A percentile compares a stretch with the other conserved stretches of the same genome.
Evolutionary conservation across 768 basidiomycete species (phyloP).

Genomic region (Scleroderma citrinum): DNA sequence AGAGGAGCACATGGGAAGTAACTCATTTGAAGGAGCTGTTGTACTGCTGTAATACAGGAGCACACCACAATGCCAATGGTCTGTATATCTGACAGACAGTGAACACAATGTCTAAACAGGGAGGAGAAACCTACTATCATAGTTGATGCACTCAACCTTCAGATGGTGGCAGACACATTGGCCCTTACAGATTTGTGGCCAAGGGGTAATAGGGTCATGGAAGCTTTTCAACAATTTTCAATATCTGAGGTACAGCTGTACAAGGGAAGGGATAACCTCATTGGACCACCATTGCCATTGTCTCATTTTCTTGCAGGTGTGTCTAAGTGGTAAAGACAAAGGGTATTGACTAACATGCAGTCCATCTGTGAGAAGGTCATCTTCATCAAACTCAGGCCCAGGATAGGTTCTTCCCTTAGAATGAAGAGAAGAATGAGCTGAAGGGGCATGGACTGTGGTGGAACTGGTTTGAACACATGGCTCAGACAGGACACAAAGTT

Average conservation of each 20-base stretch:
- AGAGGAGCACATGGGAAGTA: conserved; percentile 26
- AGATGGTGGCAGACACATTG: not conserved
- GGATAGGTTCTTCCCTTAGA: too few relatives aligned
- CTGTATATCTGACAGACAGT: not conserved
- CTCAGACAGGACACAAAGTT: not conserved
- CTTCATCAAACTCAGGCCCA: not conserved
- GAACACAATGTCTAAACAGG: not conserved
- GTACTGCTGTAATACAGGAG: conserved; percentile 5
- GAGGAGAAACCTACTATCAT: not conserved
- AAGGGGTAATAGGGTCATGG: not conserved
- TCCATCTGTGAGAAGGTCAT: not conserved
- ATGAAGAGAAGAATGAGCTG: not conserved
- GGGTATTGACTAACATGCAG: not conserved
- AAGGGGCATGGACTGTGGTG: not conserved
- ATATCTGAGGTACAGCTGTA: conserved; percentile 3
- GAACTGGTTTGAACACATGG: not conserved
- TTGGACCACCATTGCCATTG: conserved; percentile 4
- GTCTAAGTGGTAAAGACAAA: not conserved
- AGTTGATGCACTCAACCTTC: conserved; percentile 1
- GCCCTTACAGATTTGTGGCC: not conserved
- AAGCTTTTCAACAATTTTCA: not conserved
- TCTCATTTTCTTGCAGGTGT: conserved; percentile 1
- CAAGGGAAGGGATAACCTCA: conserved; percentile 6
- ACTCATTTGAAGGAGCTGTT: conserved; percentile 20
- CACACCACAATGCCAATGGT: conserved; percentile 1